Evolutionary conservation across 2,329 filamentous ascomycete genomes (phyloP), one percentile per base, ranked within the genome.

Genomic region (Cercospora brassicicola): DNA sequence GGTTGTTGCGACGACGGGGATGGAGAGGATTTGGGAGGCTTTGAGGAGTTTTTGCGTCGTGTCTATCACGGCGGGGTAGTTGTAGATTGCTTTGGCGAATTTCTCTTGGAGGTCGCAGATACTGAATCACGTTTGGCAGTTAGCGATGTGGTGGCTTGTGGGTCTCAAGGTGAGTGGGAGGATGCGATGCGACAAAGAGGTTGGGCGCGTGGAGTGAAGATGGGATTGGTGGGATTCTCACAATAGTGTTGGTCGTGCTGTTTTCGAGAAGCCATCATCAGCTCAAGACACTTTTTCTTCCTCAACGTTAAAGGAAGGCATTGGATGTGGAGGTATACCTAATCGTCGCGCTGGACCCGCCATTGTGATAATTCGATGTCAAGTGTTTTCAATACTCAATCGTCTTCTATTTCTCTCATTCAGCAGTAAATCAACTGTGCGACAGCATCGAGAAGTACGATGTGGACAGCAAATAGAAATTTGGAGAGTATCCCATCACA

Each of bases 51-150:
- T 86, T 73, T 84, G 82, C 9, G 84, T 82, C 0, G 84, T 86
- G 10, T 80, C 77, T 64, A 86, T 77, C 31, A 97, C 86, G 78
- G 91, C 93, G 71, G 92, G 87, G 77, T 94, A 97, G 77, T 96
- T 90, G 81, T 90, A 87, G 75, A 98, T 97, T 65, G 89, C 90
- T 8, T 84, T 84, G 69, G 92, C 88, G 82, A 98, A 98, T 80
- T 93, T 96, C 74, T 97, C 94, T 82, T 98, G 94, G 71, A 98
- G 85, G 77, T 98, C 94, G 82, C 94, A 98, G 78, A 98, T 88
- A 76, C 94, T 97, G 70, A 2, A 23, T 60, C 59, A 30, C 6
- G 39, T 61, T n/a, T 20, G 48, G 23, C 13, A 13, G 59, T 73
- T 61, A 69, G 71, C 56, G 30, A 10, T 26, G 57, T 51, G 20